A percentile compares a stretch with the other conserved stretches of the same genome.
Evolutionary conservation across 192 early-diverging fungal species (phyloP).

Genomic region (Podila verticillata): DNA sequence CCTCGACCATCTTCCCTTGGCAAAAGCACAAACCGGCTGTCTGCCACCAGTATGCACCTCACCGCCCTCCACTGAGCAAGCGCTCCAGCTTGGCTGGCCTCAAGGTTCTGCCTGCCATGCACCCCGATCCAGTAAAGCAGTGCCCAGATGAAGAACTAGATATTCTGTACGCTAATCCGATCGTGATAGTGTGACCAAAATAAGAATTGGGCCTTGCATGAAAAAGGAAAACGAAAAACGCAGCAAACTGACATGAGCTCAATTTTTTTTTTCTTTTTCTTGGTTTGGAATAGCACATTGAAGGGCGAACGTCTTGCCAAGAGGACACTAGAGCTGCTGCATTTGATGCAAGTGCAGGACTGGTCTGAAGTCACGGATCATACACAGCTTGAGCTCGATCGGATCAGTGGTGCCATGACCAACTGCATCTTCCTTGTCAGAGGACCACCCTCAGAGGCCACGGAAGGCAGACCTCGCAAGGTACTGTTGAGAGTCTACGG

Average conservation of each 20-base stretch:
- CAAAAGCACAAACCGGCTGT: constrained; percentile 48
- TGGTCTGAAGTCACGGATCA: constrained; percentile 44
- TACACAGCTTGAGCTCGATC: constrained; percentile 22
- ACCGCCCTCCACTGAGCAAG: constrained; percentile 46
- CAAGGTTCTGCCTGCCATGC: constrained; percentile 34
- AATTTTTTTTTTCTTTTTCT: background rate
- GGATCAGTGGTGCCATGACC: constrained; percentile 54
- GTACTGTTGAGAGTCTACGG: constrained; percentile 84
- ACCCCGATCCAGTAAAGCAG: constrained; percentile 24
- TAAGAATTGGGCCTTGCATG: background rate
- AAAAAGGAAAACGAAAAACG: background rate
- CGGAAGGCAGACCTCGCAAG: constrained; percentile 34
- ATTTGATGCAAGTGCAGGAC: constrained; percentile 37
- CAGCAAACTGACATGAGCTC: background rate
- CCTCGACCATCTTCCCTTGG: constrained; percentile 47
- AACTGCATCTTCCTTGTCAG: constrained; percentile 42
- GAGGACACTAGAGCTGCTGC: constrained; percentile 32
- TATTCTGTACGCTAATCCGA: constrained; percentile 20
- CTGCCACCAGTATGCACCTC: constrained; percentile 46
- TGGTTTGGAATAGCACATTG: constrained; percentile 11
- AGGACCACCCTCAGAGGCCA: background rate
- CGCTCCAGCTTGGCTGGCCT: constrained; percentile 40
- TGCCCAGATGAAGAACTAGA: constrained; percentile 26
- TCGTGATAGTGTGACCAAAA: background rate
- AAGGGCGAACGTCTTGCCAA: constrained; percentile 31